Evolutionary conservation across 2,329 filamentous ascomycete species (phyloP).

Genomic region (Didymella exigua): DNA sequence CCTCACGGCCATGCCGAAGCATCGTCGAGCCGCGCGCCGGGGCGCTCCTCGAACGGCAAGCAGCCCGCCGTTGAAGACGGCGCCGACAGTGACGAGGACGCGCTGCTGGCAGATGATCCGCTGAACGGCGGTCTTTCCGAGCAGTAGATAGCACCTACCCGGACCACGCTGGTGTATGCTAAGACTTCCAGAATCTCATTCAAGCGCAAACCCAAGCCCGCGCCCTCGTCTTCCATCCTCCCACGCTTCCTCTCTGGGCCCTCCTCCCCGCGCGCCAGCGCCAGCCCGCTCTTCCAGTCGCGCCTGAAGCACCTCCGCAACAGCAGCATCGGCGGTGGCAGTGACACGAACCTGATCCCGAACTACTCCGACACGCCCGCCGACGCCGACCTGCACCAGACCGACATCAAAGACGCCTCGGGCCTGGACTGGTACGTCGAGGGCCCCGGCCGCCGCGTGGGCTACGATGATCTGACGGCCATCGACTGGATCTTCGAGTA

Average conservation of each 20-base stretch:
- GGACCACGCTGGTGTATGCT: neutral
- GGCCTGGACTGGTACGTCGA: conserved; percentile 83
- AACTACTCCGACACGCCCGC: conserved; percentile 50
- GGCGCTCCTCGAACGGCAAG: conserved; percentile 43
- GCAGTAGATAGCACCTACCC: conserved; percentile 34
- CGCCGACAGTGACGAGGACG: conserved; percentile 54
- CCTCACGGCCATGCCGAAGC: conserved; percentile 49
- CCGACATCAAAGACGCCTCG: conserved; percentile 53
- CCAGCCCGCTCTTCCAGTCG: conserved; percentile 35
- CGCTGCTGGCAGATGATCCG: conserved; percentile 62
- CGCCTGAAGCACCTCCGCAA: conserved; percentile 33
- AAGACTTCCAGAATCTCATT: conserved; percentile 62
- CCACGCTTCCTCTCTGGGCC: conserved; percentile 51
- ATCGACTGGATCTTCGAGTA: conserved; percentile 99
- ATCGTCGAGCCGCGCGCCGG: conserved; percentile 48
- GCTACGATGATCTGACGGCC: conserved; percentile 93
- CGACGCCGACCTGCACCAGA: conserved; percentile 45
- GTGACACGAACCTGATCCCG: conserved; percentile 49
- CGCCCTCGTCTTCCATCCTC: conserved; percentile 47
- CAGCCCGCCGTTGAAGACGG: conserved; percentile 47
- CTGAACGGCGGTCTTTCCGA: conserved; percentile 58
- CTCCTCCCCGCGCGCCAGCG: conserved; percentile 12
- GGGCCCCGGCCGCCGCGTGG: conserved; percentile 85
- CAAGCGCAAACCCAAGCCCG: conserved; percentile 68
- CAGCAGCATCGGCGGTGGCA: conserved; percentile 27